Evolutionary conservation across 2,329 filamentous ascomycete genomes (phyloP).

Genomic region (Aureobasidium zeae): DNA sequence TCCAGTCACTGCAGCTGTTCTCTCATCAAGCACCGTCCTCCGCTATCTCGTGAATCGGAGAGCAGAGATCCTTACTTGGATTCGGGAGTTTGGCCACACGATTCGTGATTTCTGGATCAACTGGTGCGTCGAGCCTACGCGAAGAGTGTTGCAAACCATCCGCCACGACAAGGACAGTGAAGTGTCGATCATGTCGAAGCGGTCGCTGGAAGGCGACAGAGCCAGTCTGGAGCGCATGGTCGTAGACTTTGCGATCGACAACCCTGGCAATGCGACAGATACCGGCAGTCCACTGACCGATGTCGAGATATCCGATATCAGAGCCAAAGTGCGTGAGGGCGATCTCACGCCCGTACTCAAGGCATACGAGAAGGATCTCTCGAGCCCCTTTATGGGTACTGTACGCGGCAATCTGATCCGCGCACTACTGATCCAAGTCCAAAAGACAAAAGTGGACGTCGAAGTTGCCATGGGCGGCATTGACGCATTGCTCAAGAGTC

Average conservation of each 20-base stretch:
- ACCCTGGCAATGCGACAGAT: slow-evolving; percentile 52
- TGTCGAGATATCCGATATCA: slow-evolving; percentile 62
- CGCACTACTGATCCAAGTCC: slow-evolving; percentile 87
- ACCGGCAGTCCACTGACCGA: slow-evolving; percentile 46
- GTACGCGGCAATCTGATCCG: slow-evolving; percentile 79
- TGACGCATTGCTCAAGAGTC: slow-evolving; percentile 85
- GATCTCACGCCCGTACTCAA: slow-evolving; percentile 85
- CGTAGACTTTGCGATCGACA: slow-evolving; percentile 84
- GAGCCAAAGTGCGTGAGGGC: slow-evolving; percentile 74
- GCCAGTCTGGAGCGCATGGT: slow-evolving; percentile 96
- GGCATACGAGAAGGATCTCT: slow-evolving; percentile 84
- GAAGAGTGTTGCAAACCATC: slow-evolving; percentile 81
- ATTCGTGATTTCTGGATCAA: slow-evolving; percentile 87
- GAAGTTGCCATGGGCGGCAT: slow-evolving; percentile 95
- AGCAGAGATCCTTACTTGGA: slow-evolving; percentile 71
- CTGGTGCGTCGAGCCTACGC: slow-evolving; percentile 82
- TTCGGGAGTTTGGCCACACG: slow-evolving; percentile 68
- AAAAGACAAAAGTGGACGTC: slow-evolving; percentile 98
- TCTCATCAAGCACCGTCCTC: slow-evolving; percentile 82
- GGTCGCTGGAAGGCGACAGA: slow-evolving; percentile 80
- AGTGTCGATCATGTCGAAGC: slow-evolving; percentile 91
- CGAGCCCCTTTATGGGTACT: slow-evolving; percentile 71
- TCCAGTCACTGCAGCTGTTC: slow-evolving; percentile 57
- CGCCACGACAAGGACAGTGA: slow-evolving; percentile 87
- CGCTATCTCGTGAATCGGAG: slow-evolving; percentile 64